phyloP scores from a whole-genome alignment of 306 rosid species.

The Sindora glabra region DNA sequence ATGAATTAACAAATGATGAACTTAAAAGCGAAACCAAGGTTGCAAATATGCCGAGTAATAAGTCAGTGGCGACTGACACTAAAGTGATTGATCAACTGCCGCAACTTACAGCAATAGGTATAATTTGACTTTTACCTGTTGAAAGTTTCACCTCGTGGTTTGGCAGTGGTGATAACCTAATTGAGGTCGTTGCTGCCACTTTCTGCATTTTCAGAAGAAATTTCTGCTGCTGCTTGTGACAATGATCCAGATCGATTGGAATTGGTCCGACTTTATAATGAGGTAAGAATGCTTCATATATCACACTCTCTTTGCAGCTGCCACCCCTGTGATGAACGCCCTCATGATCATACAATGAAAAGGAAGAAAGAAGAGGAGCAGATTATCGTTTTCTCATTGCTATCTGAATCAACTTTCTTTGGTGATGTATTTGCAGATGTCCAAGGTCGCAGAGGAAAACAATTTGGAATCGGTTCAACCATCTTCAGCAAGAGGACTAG shows the following conservation, averaged over 20 bases:
- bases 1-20: constrained; percentile 48
- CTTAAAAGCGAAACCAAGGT: constrained; percentile 42
- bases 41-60: constrained; percentile 35
- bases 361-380: neutral
- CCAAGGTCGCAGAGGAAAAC: constrained; percentile 52
- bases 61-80: constrained; percentile 38
- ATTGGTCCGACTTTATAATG: constrained; percentile 67
- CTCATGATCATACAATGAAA: neutral
- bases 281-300: constrained; percentile 40
- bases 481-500: constrained; percentile 26
- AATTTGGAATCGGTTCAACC: constrained; percentile 27
- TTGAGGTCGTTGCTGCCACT: constrained; percentile 11
- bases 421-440: constrained; percentile 54
- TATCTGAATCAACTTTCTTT: constrained; percentile 6
- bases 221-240: constrained; percentile 51
- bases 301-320: no score
- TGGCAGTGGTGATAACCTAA: no score
- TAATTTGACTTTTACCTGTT: constrained; percentile 22
- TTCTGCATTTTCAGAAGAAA: constrained; percentile 64
- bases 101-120: constrained; percentile 54
- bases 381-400: neutral
- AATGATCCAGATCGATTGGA: constrained; percentile 53
- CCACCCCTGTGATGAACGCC: no score
- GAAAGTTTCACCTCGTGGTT: neutral
- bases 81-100: constrained; percentile 64